phyloP scores from a whole-genome alignment of 495 filamentous ascomycete genomes.

The Sphaerosporella brunnea region DNA sequence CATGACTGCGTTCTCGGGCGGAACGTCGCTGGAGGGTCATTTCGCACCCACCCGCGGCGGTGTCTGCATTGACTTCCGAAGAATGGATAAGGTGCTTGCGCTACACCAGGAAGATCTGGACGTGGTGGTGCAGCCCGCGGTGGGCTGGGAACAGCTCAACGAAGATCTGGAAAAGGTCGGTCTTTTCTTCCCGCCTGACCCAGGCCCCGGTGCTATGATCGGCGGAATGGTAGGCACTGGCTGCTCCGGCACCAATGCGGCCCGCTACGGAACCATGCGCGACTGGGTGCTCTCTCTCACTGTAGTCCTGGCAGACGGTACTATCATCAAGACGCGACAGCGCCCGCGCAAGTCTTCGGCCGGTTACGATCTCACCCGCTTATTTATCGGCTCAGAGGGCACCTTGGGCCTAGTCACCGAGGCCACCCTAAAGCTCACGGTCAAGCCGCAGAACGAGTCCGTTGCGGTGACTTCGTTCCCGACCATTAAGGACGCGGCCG shows the following conservation, averaged over 20 bases:
- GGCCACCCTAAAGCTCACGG: conserved; percentile 63
- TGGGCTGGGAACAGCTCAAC: conserved; percentile 65
- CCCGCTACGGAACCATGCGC: conserved; percentile 88
- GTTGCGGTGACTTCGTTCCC: conserved; percentile 74
- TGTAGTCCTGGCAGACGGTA: conserved; percentile 82
- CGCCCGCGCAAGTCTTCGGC: conserved; percentile 63
- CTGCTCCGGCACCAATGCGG: conserved; percentile 84
- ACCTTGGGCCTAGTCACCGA: conserved; percentile 83
- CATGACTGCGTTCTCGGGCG: conserved; percentile 49
- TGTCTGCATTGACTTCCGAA: conserved; percentile 57
- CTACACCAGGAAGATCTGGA: conserved; percentile 62
- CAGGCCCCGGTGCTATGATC: conserved; percentile 70
- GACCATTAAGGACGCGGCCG: conserved; percentile 58
- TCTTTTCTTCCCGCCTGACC: conserved; percentile 72
- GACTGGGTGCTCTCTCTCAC: conserved; percentile 89
- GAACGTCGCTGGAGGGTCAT: conserved; percentile 66
- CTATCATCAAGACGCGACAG: conserved; percentile 71
- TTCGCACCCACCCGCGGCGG: conserved; percentile 57
- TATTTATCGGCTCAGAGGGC: conserved; percentile 85
- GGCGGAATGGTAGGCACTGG: conserved; percentile 93
- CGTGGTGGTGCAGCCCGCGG: conserved; percentile 62
- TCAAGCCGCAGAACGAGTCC: conserved; percentile 55
- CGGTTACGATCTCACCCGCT: conserved; percentile 69
- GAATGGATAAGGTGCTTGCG: conserved; percentile 55
- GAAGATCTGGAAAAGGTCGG: conserved; percentile 47